Conservation (phyloP, 169 alveolate species). For the Eimeria praecox region DNA sequence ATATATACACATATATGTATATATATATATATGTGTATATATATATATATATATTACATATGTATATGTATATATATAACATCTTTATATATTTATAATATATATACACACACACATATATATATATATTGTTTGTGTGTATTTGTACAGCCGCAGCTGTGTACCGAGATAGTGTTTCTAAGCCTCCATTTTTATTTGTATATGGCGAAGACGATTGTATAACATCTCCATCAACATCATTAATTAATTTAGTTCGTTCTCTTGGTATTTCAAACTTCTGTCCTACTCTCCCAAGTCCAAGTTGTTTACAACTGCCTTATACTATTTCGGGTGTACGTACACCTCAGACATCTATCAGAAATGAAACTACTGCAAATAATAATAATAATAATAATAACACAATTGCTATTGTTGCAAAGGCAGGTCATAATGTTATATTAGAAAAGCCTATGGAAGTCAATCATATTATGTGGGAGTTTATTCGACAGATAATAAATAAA, state of each 20-base stretch:
- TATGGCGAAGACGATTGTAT: too few species aligned
- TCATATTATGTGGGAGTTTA: conserved; percentile 46
- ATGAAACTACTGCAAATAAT: not conserved
- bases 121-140: too few species aligned
- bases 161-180: conserved; percentile 1
- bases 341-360: not conserved
- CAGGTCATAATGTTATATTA: conserved; percentile 63
- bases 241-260: too few species aligned
- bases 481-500: not conserved
- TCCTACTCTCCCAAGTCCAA: not conserved
- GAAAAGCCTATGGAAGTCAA: conserved; percentile 25
- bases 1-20: not conserved
- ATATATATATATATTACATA: not conserved
- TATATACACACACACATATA: too few species aligned
- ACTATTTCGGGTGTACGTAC: not conserved
- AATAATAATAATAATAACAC: not conserved
- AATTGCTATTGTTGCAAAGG: not conserved
- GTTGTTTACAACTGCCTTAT: not conserved
- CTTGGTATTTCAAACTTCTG: too few species aligned
- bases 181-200: conserved; percentile 46
- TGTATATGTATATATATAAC: not conserved
- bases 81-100: too few species aligned
- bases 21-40: not conserved
- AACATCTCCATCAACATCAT: too few species aligned
- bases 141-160: conserved; percentile 16